Conservation (phyloP, 345 rosid genomes). For the Salix udensis region DNA sequence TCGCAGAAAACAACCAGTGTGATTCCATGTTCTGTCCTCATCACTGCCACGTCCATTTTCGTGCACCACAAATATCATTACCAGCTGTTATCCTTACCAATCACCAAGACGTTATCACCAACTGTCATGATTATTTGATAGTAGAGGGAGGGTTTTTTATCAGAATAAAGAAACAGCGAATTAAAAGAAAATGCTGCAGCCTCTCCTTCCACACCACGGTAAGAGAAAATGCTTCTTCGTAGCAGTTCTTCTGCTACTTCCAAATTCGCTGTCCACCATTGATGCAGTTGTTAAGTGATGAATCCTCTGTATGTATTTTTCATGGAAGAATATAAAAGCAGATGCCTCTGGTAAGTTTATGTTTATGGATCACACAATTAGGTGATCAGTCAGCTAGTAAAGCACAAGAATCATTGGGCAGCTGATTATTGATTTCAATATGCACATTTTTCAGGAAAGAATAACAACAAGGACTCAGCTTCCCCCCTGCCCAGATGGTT, state of each 20-base stretch:
- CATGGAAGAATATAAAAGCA: not conserved
- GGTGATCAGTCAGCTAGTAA: not conserved
- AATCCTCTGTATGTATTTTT: not conserved
- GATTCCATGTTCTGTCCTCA: not conserved
- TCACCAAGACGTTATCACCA: not conserved
- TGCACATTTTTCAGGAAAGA: not conserved
- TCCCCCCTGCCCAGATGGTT: conserved; percentile 41
- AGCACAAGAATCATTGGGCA: not conserved
- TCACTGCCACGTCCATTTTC: not conserved
- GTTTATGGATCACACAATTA: not conserved
- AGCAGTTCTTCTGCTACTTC: not conserved
- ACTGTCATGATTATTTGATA: not conserved
- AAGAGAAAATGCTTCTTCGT: not conserved
- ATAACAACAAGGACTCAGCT: not conserved
- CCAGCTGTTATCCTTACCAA: not conserved
- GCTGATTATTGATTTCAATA: not conserved
- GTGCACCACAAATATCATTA: not conserved
- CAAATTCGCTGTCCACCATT: not conserved
- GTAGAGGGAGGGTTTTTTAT: not conserved
- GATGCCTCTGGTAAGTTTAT: not conserved
- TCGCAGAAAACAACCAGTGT: not conserved
- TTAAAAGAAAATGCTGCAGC: not conserved
- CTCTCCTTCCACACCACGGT: not conserved
- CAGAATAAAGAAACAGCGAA: not conserved
- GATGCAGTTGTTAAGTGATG: not conserved